Evolutionary conservation across 2,329 filamentous ascomycete species (phyloP).

Genomic region (Berkeleyomyces rouxiae): DNA sequence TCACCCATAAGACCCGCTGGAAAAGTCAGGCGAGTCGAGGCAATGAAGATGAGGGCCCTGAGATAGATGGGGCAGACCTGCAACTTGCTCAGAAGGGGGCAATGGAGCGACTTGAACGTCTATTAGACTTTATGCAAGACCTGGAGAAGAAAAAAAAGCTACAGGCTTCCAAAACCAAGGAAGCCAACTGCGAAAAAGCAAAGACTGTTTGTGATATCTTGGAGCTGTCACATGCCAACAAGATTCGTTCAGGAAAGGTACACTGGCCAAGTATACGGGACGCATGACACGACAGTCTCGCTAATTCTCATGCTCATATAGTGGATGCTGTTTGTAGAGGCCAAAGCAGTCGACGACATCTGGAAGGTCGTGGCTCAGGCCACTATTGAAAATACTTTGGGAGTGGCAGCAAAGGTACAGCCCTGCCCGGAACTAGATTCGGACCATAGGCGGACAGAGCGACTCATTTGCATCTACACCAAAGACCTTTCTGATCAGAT

Average conservation of each 20-base stretch:
- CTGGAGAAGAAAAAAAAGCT: constrained; percentile 25
- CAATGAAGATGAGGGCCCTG: constrained; percentile 33
- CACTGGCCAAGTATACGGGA: constrained; percentile 1
- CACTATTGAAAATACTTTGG: constrained; percentile 52
- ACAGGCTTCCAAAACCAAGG: constrained; percentile 24
- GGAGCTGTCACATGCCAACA: constrained; percentile 39
- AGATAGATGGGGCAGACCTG: constrained; percentile 29
- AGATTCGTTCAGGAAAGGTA: constrained; percentile 51
- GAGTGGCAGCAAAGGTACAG: constrained; percentile 52
- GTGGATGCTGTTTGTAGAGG: constrained; percentile 58
- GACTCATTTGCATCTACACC: constrained; percentile 66
- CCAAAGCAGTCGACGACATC: constrained; percentile 37
- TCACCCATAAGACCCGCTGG: constrained; percentile 21
- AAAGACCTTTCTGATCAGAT: constrained; percentile 50
- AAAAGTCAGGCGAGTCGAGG: constrained; percentile 25
- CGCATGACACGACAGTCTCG: neutral
- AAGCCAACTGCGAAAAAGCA: constrained; percentile 34
- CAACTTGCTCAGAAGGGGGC: constrained; percentile 36
- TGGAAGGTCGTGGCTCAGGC: constrained; percentile 53
- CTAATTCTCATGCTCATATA: constrained; percentile 19
- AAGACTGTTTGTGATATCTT: constrained; percentile 39
- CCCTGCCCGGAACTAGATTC: constrained; percentile 33
- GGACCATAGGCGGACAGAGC: constrained; percentile 25
- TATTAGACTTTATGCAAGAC: constrained; percentile 31
- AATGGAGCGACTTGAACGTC: constrained; percentile 30